Evolutionary conservation across 495 filamentous ascomycete species (phyloP).

Genomic region (Mycothermus thermophilus): DNA sequence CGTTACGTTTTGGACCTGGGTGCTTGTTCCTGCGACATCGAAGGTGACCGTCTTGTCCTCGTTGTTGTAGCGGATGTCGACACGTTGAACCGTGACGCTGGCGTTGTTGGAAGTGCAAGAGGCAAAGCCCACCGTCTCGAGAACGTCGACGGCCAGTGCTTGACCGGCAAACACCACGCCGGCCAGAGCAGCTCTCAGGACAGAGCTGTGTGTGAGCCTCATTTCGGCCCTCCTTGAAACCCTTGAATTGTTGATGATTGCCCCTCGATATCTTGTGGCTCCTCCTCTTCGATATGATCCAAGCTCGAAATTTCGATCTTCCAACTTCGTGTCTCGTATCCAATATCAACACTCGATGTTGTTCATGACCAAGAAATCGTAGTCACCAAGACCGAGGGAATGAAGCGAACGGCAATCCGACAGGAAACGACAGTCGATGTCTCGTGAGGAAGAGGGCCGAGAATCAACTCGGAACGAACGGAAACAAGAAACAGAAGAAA

Average conservation of each 20-base stretch:
- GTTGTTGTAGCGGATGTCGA: slow-evolving; percentile 69
- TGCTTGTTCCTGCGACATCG: slow-evolving; percentile 69
- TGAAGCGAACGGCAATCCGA: too few relatives aligned
- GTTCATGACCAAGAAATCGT: too few relatives aligned
- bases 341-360: not conserved
- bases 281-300: not conserved
- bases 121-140: slow-evolving; percentile 68
- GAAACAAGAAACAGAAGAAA: slow-evolving; percentile 24
- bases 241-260: not conserved
- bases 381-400: too few relatives aligned
- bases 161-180: slow-evolving; percentile 22
- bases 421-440: slow-evolving; percentile 18
- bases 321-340: not conserved
- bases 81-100: slow-evolving; percentile 53
- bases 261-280: not conserved
- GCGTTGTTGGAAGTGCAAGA: slow-evolving; percentile 55
- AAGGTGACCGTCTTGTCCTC: slow-evolving; percentile 59
- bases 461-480: slow-evolving; percentile 41
- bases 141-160: slow-evolving; percentile 49
- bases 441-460: slow-evolving; percentile 23
- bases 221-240: slow-evolving; percentile 1
- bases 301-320: not conserved
- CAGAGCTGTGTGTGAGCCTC: slow-evolving; percentile 10
- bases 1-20: slow-evolving; percentile 62
- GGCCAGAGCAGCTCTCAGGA: slow-evolving; percentile 24